Base-by-base conservation (phyloP, 2,329 filamentous ascomycete species). In the Bimuria novae-zelandiae region DNA sequence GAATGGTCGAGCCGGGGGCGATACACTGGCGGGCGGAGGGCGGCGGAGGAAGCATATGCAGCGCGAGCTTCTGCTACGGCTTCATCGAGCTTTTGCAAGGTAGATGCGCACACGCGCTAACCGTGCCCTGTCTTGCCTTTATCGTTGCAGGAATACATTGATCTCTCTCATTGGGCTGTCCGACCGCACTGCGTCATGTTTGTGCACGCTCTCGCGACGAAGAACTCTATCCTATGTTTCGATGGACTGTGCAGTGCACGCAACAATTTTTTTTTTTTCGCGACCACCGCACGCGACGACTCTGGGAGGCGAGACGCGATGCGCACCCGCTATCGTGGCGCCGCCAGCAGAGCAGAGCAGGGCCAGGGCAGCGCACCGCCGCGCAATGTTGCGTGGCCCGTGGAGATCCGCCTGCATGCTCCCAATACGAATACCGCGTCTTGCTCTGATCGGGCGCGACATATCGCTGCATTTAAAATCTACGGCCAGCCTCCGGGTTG, bases 31-130 rank as follows among this genome's bases (percentile, higher is more conserved):
- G 21, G 19, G 43, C 43, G 43, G 44, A 47, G 44, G 44, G 44
- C 44, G 44, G 44, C 44, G 44, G 44, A 39, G 32, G 19, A 33
- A 45, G 44, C 14, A 7, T 16, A 33, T n/a, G 42, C 43, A 46
- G 43, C 43, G 43, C 43, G 43, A 46, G 43, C 43, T 36, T 29
- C 25, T 37, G 44, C 44, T 47, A 37, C 44, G 44, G 22, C 33
- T 29, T 29, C n/a, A 37, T 37, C 37, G 39, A 37, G 44, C 44
- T 47, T 47, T n/a, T n/a, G n/a, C n/a, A n/a, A n/a, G 44, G 22
- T 47, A 10, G 44, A 35, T 29, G 43, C 30, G 32, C 43, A 32
- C 30, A 46, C 44, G 33, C 44, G 44, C 44, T 47, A 47, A 33
- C 32, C 23, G 16, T 36, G 32, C 44, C 44, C 23, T 36, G 32